These are phyloP conservation scores for Tilletiaria anomala DNA, from an alignment of 1,284 basidiomycete species.

Conservation along the genomic window DNA sequence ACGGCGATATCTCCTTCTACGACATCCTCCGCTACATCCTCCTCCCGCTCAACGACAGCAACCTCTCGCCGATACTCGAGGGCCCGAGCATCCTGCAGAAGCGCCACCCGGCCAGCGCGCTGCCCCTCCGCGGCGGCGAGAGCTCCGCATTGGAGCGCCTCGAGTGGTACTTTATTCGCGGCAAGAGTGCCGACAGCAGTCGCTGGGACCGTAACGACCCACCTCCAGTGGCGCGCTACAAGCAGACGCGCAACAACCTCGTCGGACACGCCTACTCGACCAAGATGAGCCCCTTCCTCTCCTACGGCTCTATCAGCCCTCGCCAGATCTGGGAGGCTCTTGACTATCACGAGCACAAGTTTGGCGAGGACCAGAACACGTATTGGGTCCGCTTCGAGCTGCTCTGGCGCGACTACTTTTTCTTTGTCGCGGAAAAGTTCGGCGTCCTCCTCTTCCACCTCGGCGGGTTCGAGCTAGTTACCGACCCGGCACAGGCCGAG, in stretches of 20 bases:
- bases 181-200: slow-evolving; percentile 24
- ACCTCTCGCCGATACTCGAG: slow-evolving; percentile 18
- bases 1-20: slow-evolving; percentile 29
- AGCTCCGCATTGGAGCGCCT: slow-evolving; percentile 27
- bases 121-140: slow-evolving; percentile 29
- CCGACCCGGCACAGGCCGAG: slow-evolving; percentile 41
- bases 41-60: slow-evolving; percentile 22
- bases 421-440: slow-evolving; percentile 42
- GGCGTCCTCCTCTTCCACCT: slow-evolving; percentile 42
- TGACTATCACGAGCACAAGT: slow-evolving; percentile 38
- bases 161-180: slow-evolving; percentile 34
- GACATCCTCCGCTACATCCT: slow-evolving; percentile 29
- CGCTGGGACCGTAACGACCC: slow-evolving; percentile 28
- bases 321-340: slow-evolving; percentile 41
- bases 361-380: slow-evolving; percentile 40
- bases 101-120: slow-evolving; percentile 28
- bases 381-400: slow-evolving; percentile 47
- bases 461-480: slow-evolving; percentile 42
- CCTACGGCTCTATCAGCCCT: slow-evolving; percentile 45
- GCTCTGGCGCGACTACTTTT: slow-evolving; percentile 49
- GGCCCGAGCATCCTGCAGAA: slow-evolving; percentile 21
- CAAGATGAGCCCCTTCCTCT: slow-evolving; percentile 47
- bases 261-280: slow-evolving; percentile 47
- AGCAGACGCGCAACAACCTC: slow-evolving; percentile 48
- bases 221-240: slow-evolving; percentile 43